Evolutionary conservation across 441 rosid genomes (phyloP).

Genomic region (Viola pubescens): DNA sequence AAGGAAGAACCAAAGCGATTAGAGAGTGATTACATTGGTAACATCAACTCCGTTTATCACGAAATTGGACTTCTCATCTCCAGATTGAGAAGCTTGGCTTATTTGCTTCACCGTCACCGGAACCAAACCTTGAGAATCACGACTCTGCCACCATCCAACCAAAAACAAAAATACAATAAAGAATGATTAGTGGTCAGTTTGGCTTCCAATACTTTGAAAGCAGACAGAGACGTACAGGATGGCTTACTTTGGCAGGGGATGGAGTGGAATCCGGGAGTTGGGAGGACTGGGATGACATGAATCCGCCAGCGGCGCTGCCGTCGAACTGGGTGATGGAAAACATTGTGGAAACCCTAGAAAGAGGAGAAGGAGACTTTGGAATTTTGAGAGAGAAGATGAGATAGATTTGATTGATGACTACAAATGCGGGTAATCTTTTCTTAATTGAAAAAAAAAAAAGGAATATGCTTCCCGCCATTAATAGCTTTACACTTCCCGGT

Average conservation of each 20-base stretch:
- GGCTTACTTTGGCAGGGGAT: constrained; percentile 44
- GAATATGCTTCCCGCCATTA: too few relatives aligned
- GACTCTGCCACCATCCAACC: constrained; percentile 29
- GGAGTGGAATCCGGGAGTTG: constrained; percentile 40
- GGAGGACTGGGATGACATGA: constrained; percentile 53
- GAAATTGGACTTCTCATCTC: constrained; percentile 70
- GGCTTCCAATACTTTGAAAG: not conserved
- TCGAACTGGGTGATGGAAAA: constrained; percentile 51
- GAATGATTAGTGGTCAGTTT: not conserved
- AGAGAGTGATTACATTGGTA: constrained; percentile 36
- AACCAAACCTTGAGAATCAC: constrained; percentile 57
- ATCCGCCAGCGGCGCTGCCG: constrained; percentile 44
- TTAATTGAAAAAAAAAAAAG: too few relatives aligned
- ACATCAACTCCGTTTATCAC: constrained; percentile 55
- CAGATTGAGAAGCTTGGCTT: constrained; percentile 60
- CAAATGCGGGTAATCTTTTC: too few relatives aligned
- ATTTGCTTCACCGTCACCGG: constrained; percentile 86
- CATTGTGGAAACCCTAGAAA: constrained; percentile 28
- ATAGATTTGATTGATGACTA: too few relatives aligned
- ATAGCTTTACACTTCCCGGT: too few relatives aligned
- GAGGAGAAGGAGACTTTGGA: not conserved
- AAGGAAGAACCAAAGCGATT: not conserved
- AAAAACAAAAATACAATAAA: not conserved
- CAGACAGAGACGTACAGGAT: not conserved
- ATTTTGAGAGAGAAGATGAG: too few relatives aligned